A percentile compares a stretch with the other conserved stretches of the same genome.
Evolutionary conservation across 2,329 filamentous ascomycete genomes (phyloP).

Genomic region (Trichoderma citrinoviride): DNA sequence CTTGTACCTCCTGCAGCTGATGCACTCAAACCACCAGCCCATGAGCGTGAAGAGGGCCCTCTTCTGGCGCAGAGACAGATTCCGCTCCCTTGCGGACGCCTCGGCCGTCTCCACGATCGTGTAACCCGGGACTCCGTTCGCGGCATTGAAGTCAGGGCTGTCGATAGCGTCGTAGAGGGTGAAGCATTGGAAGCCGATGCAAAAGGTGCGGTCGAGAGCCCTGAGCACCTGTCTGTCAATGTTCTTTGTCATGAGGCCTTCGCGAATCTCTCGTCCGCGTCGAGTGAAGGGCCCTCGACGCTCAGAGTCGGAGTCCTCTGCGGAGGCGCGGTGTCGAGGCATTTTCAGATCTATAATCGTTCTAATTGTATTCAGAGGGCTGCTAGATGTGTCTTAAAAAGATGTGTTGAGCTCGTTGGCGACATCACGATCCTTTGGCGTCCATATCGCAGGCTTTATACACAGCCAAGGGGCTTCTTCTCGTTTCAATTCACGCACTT

Average conservation of each 20-base stretch:
- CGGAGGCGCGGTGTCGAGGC: no score
- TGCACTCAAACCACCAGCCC: slow-evolving; percentile 10
- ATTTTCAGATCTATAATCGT: no score
- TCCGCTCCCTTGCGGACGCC: not conserved
- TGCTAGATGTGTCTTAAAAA: no score
- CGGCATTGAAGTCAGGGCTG: not conserved
- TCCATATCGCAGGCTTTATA: no score
- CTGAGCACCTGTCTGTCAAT: not conserved
- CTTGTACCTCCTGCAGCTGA: slow-evolving; percentile 7
- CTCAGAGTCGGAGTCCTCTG: no score
- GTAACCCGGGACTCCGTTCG: not conserved
- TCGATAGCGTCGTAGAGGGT: slow-evolving; percentile 1
- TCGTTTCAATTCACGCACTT: no score
- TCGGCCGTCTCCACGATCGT: not conserved
- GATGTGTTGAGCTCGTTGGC: no score
- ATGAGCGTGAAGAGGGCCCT: not conserved
- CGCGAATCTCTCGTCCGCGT: not conserved
- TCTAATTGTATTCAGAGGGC: no score
- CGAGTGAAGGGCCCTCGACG: no score
- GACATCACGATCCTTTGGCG: no score
- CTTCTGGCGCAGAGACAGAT: not conserved
- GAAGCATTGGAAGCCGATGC: not conserved
- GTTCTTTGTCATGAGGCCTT: not conserved
- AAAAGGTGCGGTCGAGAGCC: not conserved
- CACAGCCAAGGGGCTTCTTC: no score